These are phyloP conservation scores for Aurinia saxatilis DNA, from an alignment of 345 rosid genomes.

Conservation along the genomic window DNA sequence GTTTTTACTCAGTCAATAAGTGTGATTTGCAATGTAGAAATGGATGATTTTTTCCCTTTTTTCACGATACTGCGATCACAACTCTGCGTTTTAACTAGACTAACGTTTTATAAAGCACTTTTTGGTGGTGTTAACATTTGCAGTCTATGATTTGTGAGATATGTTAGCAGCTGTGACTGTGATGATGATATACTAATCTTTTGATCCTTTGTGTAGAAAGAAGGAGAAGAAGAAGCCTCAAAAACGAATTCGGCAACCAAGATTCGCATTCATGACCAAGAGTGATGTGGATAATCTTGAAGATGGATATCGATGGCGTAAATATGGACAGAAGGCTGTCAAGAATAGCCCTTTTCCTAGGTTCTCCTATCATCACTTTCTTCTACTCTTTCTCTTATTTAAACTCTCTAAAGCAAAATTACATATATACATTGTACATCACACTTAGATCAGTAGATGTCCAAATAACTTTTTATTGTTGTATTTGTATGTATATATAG, in stretches of 20 bases:
- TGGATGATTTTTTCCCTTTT: too few relatives aligned
- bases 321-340: slow-evolving; percentile 90
- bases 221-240: slow-evolving; percentile 72
- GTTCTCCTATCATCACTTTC: slow-evolving; percentile 32
- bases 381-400: too few relatives aligned
- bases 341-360: slow-evolving; percentile 92
- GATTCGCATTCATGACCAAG: slow-evolving; percentile 91
- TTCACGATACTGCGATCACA: too few relatives aligned
- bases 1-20: too few relatives aligned
- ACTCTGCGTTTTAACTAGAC: too few relatives aligned
- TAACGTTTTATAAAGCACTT: too few relatives aligned
- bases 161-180: too few relatives aligned
- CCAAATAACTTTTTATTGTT: not conserved
- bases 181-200: not conserved
- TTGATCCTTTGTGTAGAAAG: slow-evolving; percentile 35
- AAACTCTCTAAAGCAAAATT: too few relatives aligned
- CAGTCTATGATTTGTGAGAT: not conserved
- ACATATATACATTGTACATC: too few relatives aligned
- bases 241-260: slow-evolving; percentile 74
- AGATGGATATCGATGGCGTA: slow-evolving; percentile 92
- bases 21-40: too few relatives aligned
- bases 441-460: too few relatives aligned
- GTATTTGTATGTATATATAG: slow-evolving; percentile 25
- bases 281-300: slow-evolving; percentile 95
- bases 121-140: not conserved